Evolutionary conservation across 2,329 filamentous ascomycete genomes (phyloP).

Genomic region (Penicillium sumatraense): DNA sequence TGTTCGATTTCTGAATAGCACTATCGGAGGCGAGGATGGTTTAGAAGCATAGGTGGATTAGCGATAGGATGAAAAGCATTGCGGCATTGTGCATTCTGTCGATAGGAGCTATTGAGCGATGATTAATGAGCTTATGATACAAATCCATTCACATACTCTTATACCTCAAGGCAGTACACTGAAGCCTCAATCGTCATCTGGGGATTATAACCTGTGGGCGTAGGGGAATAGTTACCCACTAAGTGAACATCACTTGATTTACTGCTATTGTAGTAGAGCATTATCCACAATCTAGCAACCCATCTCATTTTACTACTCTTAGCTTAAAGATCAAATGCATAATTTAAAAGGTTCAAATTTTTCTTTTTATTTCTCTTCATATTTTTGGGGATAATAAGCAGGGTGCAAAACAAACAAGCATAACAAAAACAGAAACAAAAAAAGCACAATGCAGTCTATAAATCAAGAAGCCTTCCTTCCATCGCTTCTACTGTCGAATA

Average conservation of each 20-base stretch:
- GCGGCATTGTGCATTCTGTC: background rate
- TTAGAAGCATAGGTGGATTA: background rate
- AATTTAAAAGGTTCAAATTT: too few species aligned
- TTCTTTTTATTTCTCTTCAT: background rate
- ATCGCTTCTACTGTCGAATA: background rate
- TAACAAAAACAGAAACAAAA: background rate
- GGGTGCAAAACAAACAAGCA: background rate
- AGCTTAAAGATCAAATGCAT: too few species aligned
- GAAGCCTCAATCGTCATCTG: too few species aligned
- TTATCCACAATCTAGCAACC: too few species aligned
- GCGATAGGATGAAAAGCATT: background rate
- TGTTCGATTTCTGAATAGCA: conserved; percentile 51
- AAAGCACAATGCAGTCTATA: conserved; percentile 1
- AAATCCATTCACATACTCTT: background rate
- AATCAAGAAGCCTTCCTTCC: background rate
- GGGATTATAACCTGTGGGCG: too few species aligned
- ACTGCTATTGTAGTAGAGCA: too few species aligned
- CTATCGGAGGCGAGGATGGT: conserved; percentile 40
- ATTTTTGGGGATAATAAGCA: background rate
- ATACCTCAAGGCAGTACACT: too few species aligned
- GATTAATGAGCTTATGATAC: conserved; percentile 18
- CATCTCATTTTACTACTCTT: too few species aligned
- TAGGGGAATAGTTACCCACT: too few species aligned
- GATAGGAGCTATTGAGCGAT: conserved; percentile 7
- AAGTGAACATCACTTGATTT: too few species aligned